Conservation (phyloP, 2,329 filamentous ascomycete genomes). For the Venturia nashicola region DNA sequence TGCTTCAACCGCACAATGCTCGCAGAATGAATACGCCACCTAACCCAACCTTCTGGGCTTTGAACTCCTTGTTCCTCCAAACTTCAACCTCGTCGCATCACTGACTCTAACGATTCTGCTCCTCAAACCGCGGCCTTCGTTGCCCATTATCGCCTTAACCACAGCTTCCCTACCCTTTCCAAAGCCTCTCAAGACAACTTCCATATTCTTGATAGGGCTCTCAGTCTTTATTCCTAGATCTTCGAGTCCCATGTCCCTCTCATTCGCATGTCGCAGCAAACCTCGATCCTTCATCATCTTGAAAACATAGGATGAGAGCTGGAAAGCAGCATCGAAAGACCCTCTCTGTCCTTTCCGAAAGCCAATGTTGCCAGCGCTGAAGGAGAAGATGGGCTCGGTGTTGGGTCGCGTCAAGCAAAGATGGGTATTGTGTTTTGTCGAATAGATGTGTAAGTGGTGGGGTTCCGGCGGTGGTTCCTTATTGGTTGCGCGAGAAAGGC, state of each 20-base stretch:
- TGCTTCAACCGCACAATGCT: neutral
- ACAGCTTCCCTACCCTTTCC: conserved; percentile 79
- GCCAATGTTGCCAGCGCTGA: conserved; percentile 81
- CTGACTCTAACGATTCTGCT: conserved; percentile 66
- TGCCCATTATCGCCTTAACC: conserved; percentile 76
- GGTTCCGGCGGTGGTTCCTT: conserved; percentile 20
- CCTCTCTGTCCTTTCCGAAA: conserved; percentile 73
- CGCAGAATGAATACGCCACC: neutral
- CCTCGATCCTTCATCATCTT: conserved; percentile 74
- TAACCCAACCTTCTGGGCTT: conserved; percentile 61
- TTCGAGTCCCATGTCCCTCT: neutral
- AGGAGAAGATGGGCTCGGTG: conserved; percentile 63
- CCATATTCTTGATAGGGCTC: conserved; percentile 52
- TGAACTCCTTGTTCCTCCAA: conserved; percentile 81
- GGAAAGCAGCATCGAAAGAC: conserved; percentile 84
- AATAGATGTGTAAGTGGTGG: conserved; percentile 77
- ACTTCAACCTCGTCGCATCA: conserved; percentile 84
- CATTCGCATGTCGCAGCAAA: conserved; percentile 47
- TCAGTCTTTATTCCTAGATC: conserved; percentile 5
- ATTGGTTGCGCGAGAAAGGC: neutral
- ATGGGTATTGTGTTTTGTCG: conserved; percentile 90
- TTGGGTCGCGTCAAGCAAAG: conserved; percentile 79
- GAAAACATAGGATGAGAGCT: conserved; percentile 73
- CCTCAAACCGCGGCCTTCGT: conserved; percentile 66
- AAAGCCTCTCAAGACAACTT: conserved; percentile 76